Conservation (phyloP, 768 basidiomycete genomes). For the Lactarius sp. region DNA sequence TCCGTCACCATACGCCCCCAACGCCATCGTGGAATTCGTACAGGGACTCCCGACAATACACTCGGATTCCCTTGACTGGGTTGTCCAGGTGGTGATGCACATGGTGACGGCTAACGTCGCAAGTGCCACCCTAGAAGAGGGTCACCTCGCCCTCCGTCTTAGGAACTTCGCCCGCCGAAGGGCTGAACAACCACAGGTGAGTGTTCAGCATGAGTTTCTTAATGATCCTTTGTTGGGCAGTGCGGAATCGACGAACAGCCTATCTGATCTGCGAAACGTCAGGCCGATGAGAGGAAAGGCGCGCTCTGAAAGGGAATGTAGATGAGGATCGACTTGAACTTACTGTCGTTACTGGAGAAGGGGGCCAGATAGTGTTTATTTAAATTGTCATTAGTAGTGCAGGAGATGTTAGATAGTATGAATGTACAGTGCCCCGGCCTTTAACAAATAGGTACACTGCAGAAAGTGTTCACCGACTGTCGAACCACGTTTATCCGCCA, state of each 20-base stretch:
- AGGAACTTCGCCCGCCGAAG: not conserved
- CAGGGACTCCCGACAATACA: not conserved
- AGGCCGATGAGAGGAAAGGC: constrained; percentile 3
- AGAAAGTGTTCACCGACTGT: not conserved
- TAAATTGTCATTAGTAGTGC: too few relatives aligned
- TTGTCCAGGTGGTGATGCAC: not conserved
- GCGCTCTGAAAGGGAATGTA: too few relatives aligned
- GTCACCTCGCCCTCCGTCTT: not conserved
- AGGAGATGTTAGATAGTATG: too few relatives aligned
- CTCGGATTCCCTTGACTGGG: constrained; percentile 1
- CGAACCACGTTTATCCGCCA: not conserved
- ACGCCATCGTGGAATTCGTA: too few relatives aligned
- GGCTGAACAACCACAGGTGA: not conserved
- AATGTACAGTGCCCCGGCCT: too few relatives aligned
- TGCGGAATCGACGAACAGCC: not conserved
- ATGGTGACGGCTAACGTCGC: not conserved
- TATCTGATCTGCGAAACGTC: not conserved
- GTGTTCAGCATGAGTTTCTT: not conserved
- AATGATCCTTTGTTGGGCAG: not conserved
- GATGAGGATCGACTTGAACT: not conserved
- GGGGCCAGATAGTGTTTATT: not conserved
- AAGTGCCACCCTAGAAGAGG: not conserved
- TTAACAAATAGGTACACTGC: too few relatives aligned
- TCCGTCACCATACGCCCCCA: not conserved
- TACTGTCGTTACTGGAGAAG: not conserved